phyloP scores from a whole-genome alignment of 306 rosid species.

The Mimosa bimucronata region DNA sequence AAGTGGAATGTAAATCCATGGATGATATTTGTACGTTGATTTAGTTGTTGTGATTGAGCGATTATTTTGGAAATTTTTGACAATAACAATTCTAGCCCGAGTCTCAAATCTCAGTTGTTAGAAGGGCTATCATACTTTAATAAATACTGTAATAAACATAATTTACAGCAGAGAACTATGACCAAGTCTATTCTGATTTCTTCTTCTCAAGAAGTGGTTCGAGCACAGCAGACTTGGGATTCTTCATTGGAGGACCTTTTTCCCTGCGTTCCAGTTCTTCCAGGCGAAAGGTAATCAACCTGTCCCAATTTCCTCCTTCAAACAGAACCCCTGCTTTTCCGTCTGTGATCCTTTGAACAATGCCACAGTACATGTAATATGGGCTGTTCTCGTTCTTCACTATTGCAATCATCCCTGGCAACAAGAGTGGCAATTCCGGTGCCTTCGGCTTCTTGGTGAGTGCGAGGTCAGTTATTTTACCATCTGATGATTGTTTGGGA shows the following conservation, averaged over 20 bases:
- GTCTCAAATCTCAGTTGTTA: conserved; percentile 15
- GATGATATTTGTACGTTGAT: conserved; percentile 1
- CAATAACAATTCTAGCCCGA: too few species aligned
- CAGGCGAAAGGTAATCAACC: conserved; percentile 74
- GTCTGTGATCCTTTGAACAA: conserved; percentile 74
- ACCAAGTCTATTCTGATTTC: conserved; percentile 41
- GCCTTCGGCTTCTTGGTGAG: conserved; percentile 57
- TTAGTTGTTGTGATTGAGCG: background rate
- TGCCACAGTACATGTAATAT: conserved; percentile 65
- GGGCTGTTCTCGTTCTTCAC: conserved; percentile 58
- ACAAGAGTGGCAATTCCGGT: conserved; percentile 63
- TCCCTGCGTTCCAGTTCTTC: conserved; percentile 89
- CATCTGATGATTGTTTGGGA: conserved; percentile 50
- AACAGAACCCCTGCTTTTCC: conserved; percentile 76
- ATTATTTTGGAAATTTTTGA: conserved; percentile 13
- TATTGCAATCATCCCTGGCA: conserved; percentile 62
- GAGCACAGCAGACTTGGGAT: conserved; percentile 71
- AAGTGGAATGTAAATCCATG: conserved; percentile 33
- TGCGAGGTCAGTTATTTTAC: background rate
- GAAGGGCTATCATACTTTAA: conserved; percentile 24
- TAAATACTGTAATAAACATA: conserved; percentile 39
- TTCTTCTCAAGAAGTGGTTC: conserved; percentile 67
- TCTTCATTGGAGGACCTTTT: conserved; percentile 93
- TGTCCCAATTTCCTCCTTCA: conserved; percentile 81
- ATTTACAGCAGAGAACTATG: conserved; percentile 26